Evolutionary conservation across 345 rosid species (phyloP), one percentile per base, ranked within the genome.

Genomic region (Populus tremula): DNA sequence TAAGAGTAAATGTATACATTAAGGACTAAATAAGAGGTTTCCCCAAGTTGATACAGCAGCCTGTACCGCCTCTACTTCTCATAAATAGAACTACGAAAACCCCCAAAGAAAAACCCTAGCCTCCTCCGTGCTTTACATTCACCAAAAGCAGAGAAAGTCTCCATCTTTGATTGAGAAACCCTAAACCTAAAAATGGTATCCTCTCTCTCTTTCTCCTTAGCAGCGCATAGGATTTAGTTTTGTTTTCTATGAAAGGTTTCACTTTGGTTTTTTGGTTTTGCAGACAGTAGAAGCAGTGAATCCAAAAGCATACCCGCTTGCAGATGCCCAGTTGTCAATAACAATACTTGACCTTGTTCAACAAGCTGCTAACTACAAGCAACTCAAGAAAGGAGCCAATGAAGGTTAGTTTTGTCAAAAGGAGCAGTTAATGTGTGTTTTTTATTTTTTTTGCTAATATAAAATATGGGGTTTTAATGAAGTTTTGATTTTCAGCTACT

Each of bases 301-400:
- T 84, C 93, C 99, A 0, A 92, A 91, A 84, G 98, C 97, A 1
- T 92, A 92, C 78, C 99, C 99, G 1, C 88, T 96, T 5, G 97
- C 98, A 1, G 93, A 91, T 83, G 82, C 94, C 11, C 91, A 93
- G 86, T 83, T 96, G 43, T 62, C 91, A 1, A 89, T 89, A 25
- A 92, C 98, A 11, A 96, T 96, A 39, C 83, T 93, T 29, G 98
- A 96, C 86, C 96, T 96, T 21, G 90, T 96, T 77, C 97, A 93
- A 73, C 98, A 96, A 86, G 99, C 98, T 45, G 90, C 96, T 69
- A 91, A 93, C 78, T 92, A 93, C 93, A 93, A 92, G 90, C 99
- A 96, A 83, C 99, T 96, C 77, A 96, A 96, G 76, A 95, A 96
- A 87, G 98, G 99, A 7, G 99, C 98, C 29, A 96, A 96, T 76